Evolutionary conservation across 768 basidiomycete species (phyloP), one percentile per base, ranked within the genome.

Genomic region (Scleroderma bovista): DNA sequence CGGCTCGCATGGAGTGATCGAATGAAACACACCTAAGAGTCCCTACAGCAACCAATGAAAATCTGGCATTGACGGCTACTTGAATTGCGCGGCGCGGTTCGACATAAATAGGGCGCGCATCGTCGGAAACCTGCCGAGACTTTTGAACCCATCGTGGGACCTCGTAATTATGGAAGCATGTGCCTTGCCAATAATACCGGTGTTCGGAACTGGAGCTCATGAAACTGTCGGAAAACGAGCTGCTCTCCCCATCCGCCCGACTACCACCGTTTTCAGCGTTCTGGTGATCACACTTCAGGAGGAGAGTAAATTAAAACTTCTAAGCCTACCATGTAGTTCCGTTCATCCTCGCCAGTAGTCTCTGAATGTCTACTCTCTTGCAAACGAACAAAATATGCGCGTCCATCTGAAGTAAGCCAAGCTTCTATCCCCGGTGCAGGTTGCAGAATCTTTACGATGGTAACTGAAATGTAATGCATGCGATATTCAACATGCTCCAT

Each of bases 371-470:
- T 42, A 46, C 59, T 68, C 53, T 81, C 80, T 44, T 72, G 71
- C 20, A 90, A 69, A 50, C 79, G 80, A 7, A 88, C 88, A 54
- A 90, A 78, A 61, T 93, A 93, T 10, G 78, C 87, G 59, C 88
- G 71, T 34, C 90, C 90, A 53, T 93, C 90, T 6, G 87, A 88
- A 2, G 89, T 88, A 42, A 89, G 77, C 90, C 90, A 93, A 0
- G 81, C 81, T 66, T 92, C 90, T 12, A 81, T 77, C 20, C 80
- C 79, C 20, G 79, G 77, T 3, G 69, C 60, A 36, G 80, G 79
- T 58, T 81, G 70, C 22, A 75, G 60, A n/a, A 93, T 83, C 47
- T 81, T 73, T 10, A 66, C 64, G n/a, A 91, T 75, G n/a, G 74
- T 72, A 9, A 88, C 89, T 90, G 54, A 15, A 37, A 40, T 31